Base-by-base conservation (phyloP, 2,329 filamentous ascomycete genomes). In the Zymoseptoria brevis region DNA sequence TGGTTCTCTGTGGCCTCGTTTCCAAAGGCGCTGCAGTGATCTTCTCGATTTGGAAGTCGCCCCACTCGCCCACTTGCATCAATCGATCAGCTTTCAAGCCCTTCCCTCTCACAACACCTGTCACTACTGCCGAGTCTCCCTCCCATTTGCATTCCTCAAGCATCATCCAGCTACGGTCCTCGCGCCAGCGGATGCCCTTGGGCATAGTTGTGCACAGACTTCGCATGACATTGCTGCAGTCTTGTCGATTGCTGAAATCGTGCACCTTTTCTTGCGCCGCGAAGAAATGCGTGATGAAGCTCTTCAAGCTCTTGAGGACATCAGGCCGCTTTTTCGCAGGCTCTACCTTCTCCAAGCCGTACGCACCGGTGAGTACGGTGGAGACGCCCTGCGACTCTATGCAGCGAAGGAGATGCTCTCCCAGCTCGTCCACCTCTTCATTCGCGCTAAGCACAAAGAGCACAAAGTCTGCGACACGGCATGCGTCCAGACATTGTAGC, bases 341-440 rank as follows among this genome's bases (percentile, higher is more conserved):
- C 66, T 96, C 88, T 48, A 96, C 78, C 60, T 82, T 83, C 58
- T 93, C 87, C 11, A 97, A 77, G 4, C 86, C 86, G 64, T 71
- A 64, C 13, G 95, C 90, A 11, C 90, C 83, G 0, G 90, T 90
- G 69, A 96, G 84, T n/a, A 95, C 83, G 21, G 91, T 97, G 0
- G 93, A 96, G 66, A 99, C 85, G 69, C 94, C 94, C 76, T 99
- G 94, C 67, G 90, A 89, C 76, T 96, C 92, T 30, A 97, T 87
- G 53, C 88, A 87, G 67, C 90, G 85, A 62, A 99, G 79, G 59
- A 97, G 87, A 67, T 90, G 77, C 75, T 97, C 91, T 64, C 92
- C 93, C 49, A 91, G 77, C 54, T 86, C 82, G 68, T 96, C 93
- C 6, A 95, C 89, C 74, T 96, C 90, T 62, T 89, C 83, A 51